Base-by-base conservation (phyloP, 305 asterid species). In the Petunia hybrid region DNA sequence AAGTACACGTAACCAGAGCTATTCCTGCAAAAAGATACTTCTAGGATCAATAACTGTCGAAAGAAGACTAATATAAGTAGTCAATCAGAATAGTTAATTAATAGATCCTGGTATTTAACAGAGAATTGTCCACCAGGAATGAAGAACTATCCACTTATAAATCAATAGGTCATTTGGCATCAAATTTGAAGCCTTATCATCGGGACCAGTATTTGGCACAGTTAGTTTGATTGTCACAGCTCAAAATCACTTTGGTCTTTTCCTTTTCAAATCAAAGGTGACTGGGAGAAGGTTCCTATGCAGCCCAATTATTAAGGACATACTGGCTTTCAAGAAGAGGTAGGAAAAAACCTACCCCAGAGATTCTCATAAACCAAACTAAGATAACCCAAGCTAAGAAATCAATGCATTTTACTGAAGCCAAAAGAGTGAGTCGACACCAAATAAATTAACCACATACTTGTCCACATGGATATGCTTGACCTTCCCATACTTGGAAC, bases 1-100 rank as follows among this genome's bases (percentile, higher is more conserved):
- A 95, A 80, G 87, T 94, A 95, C n/a, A 94, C 99, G 78, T 94
- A 94, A 41, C 99, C 99, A 51, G 96, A 87, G 70, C 96, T 95
- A 73, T 94, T 91, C 95, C 99, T 94, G 94, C 53, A 86, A 78
- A 55, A 42, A 43, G 51, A 62, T 7, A 38, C 31, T 9, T 46
- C 31, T 22, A 46, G 43, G 16, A 46, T 71, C 61, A 71, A 31
- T 35, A 46, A 31, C 61, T 31, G 77, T 45, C 16, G 0, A 70
- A 70, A 70, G 10, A 45, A 48, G 16, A 31, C 10, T 46, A 10
- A 46, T 31, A 8, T 45, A 66, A 66, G 59, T 12, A 46, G 22
- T 60, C 77, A 46, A 6, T 8, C 8, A 0, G 42, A 45, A 70
- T 31, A 70, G 12, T 22, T 46, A 42, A 5, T 13, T 70, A 70